phyloP scores from a whole-genome alignment of 1,139 yeast genomes.

The Magnusiomyces suaveolens region DNA sequence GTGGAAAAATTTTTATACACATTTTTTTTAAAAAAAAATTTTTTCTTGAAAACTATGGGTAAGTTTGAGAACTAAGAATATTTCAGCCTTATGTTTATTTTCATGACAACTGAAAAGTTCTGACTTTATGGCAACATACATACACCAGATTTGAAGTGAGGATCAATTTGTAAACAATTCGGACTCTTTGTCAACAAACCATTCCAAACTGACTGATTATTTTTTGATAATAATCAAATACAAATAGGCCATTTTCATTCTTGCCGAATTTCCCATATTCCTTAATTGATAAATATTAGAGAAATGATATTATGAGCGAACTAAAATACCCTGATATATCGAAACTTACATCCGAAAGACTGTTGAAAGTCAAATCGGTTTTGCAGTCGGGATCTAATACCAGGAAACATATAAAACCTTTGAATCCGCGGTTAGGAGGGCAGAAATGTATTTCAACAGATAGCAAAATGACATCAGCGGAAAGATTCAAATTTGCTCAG shows the following conservation, averaged over 20 bases:
- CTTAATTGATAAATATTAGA: background rate
- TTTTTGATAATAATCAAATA: no score
- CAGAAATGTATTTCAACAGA: background rate
- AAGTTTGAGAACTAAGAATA: slow-evolving; percentile 4
- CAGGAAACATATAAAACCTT: background rate
- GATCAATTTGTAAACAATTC: background rate
- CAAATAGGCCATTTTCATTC: no score
- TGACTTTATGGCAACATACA: background rate
- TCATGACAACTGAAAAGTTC: background rate
- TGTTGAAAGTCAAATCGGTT: slow-evolving; percentile 13
- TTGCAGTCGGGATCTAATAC: slow-evolving; percentile 7
- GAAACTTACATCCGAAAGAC: slow-evolving; percentile 14
- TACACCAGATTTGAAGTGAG: background rate
- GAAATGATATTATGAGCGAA: slow-evolving; percentile 9
- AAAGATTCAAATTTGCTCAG: slow-evolving; percentile 15
- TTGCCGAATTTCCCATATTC: no score
- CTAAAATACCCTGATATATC: slow-evolving; percentile 14
- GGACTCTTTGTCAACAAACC: background rate
- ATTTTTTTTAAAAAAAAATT: background rate
- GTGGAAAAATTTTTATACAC: background rate
- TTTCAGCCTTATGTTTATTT: background rate
- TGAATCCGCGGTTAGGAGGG: background rate
- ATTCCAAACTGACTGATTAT: no score
- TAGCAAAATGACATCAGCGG: background rate
- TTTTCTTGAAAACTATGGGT: background rate